These are phyloP conservation scores for Ettlia oleoabundans DNA, from an alignment of 139 green algal genomes.

Conservation along the genomic window DNA sequence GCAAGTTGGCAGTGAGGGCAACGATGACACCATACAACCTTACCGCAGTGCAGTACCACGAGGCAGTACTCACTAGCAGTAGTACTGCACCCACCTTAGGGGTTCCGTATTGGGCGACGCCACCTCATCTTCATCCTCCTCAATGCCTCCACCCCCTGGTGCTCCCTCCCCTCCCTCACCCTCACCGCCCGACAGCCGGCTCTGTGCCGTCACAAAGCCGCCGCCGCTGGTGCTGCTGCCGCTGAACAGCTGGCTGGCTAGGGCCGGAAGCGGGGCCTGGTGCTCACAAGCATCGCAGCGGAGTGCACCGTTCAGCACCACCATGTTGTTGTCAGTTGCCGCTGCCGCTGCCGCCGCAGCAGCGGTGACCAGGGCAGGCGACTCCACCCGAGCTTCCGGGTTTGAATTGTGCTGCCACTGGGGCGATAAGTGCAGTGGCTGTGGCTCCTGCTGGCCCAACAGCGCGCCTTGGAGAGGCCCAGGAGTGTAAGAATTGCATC, in stretches of 20 bases:
- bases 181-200: neutral
- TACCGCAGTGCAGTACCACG: neutral
- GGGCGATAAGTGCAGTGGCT: neutral
- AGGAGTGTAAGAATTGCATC: neutral
- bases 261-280: too few relatives aligned
- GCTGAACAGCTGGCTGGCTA: neutral
- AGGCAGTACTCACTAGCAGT: neutral
- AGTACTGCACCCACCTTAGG: neutral
- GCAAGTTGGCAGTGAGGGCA: too few relatives aligned
- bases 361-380: neutral
- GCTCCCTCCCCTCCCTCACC: neutral
- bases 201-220: neutral
- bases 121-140: neutral
- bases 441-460: neutral
- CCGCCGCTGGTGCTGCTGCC: neutral
- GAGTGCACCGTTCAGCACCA: neutral
- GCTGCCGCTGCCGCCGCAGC: neutral
- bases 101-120: neutral
- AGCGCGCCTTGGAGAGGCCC: constrained; percentile 9
- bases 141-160: neutral
- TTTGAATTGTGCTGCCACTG: too few relatives aligned
- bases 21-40: neutral
- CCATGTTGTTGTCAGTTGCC: neutral
- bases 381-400: too few relatives aligned
- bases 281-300: neutral